Conservation (phyloP, 2,329 filamentous ascomycete genomes). For the Talaromyces sp. region DNA sequence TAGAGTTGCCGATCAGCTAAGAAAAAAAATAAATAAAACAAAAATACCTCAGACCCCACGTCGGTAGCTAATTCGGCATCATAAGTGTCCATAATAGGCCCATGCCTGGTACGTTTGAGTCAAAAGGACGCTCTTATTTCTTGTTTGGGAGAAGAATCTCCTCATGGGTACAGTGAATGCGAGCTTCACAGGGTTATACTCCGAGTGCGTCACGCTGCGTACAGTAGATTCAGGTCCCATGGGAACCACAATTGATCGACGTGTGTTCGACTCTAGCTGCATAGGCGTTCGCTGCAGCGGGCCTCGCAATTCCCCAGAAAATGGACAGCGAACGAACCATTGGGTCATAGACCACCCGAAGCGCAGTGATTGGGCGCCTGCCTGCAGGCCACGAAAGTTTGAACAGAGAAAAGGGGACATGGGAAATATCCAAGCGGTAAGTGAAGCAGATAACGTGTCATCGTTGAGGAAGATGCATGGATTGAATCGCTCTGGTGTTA, state of each 20-base stretch:
- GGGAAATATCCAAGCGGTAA: constrained; percentile 1
- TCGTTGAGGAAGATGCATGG: constrained; percentile 5
- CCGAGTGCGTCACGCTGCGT: neutral
- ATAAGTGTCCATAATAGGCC: neutral
- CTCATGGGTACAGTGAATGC: neutral
- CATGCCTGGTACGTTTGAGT: neutral
- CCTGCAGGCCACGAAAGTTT: neutral
- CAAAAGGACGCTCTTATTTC: neutral
- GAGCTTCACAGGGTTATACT: neutral
- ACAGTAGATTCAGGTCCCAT: neutral
- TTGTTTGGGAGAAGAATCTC: neutral
- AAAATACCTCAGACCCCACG: constrained; percentile 15
- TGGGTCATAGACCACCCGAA: neutral
- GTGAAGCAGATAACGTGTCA: constrained; percentile 1
- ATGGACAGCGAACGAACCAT: neutral
- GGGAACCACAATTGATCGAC: constrained; percentile 1
- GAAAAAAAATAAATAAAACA: constrained; percentile 2
- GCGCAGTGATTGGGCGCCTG: neutral
- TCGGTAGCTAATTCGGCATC: constrained; percentile 16
- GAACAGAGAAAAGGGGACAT: neutral
- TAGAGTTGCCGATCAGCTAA: constrained; percentile 26
- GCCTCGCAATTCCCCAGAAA: constrained; percentile 2
- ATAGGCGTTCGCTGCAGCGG: neutral
- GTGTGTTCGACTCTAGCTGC: neutral
- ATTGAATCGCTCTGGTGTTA: constrained; percentile 3